Base-by-base conservation (phyloP, 805 yeast genomes). In the Metschnikowia cerradonensis region DNA sequence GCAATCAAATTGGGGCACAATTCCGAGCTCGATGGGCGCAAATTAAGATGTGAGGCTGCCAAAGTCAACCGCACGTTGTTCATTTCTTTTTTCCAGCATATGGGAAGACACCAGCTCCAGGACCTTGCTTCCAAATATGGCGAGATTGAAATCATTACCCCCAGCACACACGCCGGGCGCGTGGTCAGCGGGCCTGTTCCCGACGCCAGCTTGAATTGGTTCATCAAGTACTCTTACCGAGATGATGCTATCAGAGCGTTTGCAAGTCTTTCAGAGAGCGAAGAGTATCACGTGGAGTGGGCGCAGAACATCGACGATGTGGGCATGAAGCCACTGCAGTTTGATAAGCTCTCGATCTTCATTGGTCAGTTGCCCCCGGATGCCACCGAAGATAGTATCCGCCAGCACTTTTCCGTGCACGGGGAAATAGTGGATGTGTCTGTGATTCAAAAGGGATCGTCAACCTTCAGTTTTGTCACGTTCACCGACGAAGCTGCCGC, bases 221-320 rank as follows among this genome's bases (percentile, higher is more conserved):
- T 84, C 62, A 79, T 83, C 55, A 86, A 86, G 61, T 89, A 83
- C 70, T 86, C 83, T 1, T 88, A 79, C 64, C 79, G 96, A 42
- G 95, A 88, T 64, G 96, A 90, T 66, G 96, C 96, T 11, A 87
- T 88, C 41, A 77, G 87, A 60, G 95, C 96, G 0, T 89, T 80
- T 71, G 90, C 94, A 2, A 79, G 77, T 58, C 71, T 86, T 53
- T 78, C 85, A 56, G 74, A 77, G 13, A 78, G 77, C 42, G 68
- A 74, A 6, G 67, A 69, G n/a, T 82, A 82, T 77, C 70, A 70
- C 41, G 86, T 85, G 40, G 90, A 86, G 60, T 89, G 96, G 96
- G 90, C 94, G 0, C 91, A 88, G 67, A 89, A 89, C 61, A 76
- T 89, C 41, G 90, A 83, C 40, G 60, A 65, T 35, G 63, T 61